Evolutionary conservation across 257 asterid species (phyloP).

Genomic region (Fraxinus cuspidata): DNA sequence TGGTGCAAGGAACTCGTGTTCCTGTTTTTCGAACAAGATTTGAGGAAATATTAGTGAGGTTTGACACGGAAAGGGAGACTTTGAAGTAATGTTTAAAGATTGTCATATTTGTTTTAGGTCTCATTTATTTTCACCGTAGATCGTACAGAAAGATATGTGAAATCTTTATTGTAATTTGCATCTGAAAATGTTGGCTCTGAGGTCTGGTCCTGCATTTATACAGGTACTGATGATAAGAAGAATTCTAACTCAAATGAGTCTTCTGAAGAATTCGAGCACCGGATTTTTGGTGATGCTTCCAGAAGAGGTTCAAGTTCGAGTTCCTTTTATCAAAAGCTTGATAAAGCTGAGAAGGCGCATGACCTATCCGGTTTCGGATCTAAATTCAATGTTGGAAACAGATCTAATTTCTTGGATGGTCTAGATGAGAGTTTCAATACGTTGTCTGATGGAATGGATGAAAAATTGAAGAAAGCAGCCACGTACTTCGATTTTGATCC

Average conservation of each 20-base stretch:
- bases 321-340: constrained; percentile 52
- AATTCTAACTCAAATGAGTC: constrained; percentile 37
- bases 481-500: constrained; percentile 62
- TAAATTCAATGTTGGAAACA: constrained; percentile 29
- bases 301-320: constrained; percentile 26
- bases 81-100: neutral
- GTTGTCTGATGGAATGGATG: constrained; percentile 62
- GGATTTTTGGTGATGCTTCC: constrained; percentile 32
- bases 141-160: neutral
- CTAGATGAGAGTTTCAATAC: constrained; percentile 43
- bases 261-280: constrained; percentile 49
- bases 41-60: neutral
- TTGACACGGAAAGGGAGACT: neutral
- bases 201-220: neutral
- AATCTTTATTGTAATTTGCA: neutral
- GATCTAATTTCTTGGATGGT: constrained; percentile 35
- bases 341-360: constrained; percentile 51
- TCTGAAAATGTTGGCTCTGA: neutral
- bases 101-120: neutral
- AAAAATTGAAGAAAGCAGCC: constrained; percentile 66
- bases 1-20: constrained; percentile 4
- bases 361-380: constrained; percentile 39
- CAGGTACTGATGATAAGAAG: constrained; percentile 40
- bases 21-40: neutral
- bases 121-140: neutral